These are phyloP conservation scores for Kernera saxatilis DNA, from an alignment of 345 rosid species.

Conservation along the genomic window DNA sequence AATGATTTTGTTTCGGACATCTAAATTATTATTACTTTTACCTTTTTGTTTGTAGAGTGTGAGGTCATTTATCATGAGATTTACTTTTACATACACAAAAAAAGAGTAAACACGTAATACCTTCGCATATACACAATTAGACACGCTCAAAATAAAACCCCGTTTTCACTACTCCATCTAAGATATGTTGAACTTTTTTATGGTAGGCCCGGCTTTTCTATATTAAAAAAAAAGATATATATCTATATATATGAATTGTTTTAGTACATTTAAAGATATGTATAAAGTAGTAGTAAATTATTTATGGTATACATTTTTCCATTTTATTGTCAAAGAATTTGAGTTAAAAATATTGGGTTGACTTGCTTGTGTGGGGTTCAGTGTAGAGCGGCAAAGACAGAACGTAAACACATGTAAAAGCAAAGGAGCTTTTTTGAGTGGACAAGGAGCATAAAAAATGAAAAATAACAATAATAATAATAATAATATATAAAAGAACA, in stretches of 20 bases:
- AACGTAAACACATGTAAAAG: constrained; percentile 5
- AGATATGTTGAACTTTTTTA: not conserved
- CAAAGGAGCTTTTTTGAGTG: constrained; percentile 3
- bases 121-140: not conserved
- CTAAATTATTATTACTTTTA: not conserved
- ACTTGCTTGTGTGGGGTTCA: constrained; percentile 7
- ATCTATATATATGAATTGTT: not conserved
- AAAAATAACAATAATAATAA: not conserved
- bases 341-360: not conserved
- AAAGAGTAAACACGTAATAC: not conserved
- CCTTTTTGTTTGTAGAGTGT: not conserved
- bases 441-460: not conserved
- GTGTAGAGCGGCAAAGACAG: constrained; percentile 1
- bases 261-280: not conserved
- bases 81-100: constrained; percentile 2
- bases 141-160: not conserved
- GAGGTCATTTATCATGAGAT: not conserved
- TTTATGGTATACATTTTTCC: not conserved
- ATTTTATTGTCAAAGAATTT: not conserved
- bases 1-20: constrained; percentile 24
- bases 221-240: not conserved
- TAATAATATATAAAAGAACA: no score
- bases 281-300: not conserved
- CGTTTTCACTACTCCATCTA: not conserved
- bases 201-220: not conserved